A percentile compares a stretch with the other conserved stretches of the same genome.
These are phyloP conservation scores for Arabidopsis hybrid DNA, from an alignment of 441 rosid species.

Conservation along the genomic window DNA sequence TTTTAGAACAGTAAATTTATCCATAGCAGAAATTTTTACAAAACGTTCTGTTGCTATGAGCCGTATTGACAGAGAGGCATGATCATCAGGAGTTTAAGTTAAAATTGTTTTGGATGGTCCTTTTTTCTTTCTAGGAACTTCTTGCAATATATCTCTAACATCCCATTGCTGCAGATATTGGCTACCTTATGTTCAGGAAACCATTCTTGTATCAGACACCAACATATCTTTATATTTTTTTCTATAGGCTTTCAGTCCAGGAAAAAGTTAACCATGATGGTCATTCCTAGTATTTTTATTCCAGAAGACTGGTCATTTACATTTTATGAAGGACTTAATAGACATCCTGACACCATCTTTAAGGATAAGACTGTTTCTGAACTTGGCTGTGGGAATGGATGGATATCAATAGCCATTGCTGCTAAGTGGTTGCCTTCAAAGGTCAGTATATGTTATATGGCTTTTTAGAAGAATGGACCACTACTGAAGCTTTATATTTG, in stretches of 20 bases:
- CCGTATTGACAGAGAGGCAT: background rate
- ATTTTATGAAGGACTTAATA: constrained; percentile 92
- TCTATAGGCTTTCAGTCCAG: constrained; percentile 68
- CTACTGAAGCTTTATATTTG: background rate
- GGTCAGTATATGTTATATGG: constrained; percentile 49
- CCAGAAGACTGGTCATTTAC: constrained; percentile 99
- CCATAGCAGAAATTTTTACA: background rate
- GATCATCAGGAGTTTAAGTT: background rate
- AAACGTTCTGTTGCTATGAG: background rate
- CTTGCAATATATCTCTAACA: background rate
- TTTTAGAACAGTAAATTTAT: background rate
- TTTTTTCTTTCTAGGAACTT: background rate
- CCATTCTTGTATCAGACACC: background rate
- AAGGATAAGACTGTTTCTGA: constrained; percentile 91
- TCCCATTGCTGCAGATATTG: background rate
- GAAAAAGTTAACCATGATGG: constrained; percentile 90
- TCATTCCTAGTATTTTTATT: constrained; percentile 93
- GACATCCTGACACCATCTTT: constrained; percentile 93
- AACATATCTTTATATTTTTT: constrained; percentile 12
- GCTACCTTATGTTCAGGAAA: background rate
- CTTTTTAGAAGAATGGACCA: background rate
- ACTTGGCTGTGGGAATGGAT: constrained; percentile 99
- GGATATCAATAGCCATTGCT: constrained; percentile 94
- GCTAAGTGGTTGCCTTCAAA: constrained; percentile 91
- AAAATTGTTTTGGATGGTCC: background rate